Evolutionary conservation across 345 rosid species (phyloP), one percentile per base, ranked within the genome.

Genomic region (Erysimum cheiranthoides): DNA sequence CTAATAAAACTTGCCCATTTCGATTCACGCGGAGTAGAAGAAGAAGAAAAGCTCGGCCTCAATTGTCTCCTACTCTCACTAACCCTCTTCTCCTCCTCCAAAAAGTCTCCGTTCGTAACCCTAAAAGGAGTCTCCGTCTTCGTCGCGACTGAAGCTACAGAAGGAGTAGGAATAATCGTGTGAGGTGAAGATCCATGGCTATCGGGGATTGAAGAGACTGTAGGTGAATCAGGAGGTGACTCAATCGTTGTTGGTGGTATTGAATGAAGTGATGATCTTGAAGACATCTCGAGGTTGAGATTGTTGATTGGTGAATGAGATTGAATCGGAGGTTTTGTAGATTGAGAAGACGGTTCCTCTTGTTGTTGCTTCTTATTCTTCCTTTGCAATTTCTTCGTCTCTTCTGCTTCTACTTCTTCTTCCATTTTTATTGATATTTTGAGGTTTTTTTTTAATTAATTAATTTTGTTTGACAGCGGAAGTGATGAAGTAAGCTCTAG

Each of bases 1-100:
- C 64, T 87, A 74, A 85, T 56, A 59, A 70, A 68, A 32, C 34
- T 74, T 13, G 81, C 89, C 60, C 84, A 82, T 80, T 79, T 85
- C 9, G 72, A 50, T 71, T 84, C 90, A 80, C 82, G 83, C 58
- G 86, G 62, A 49, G 84, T 59, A 50, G 92, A 52, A 52, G 93
- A 34, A 58, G 62, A 56, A 31, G 60, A 79, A 21, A 84, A 63
- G 73, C 56, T 78, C 46, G 85, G 82, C 70, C 86, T 85, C 66
- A 74, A 10, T 3, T 68, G 84, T 68, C 82, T 70, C 66, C 79
- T 70, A 18, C 77, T 80, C 27, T 69, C 80, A 10, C 82, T 78
- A 3, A 60, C 32, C 46, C 68, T 75, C 73, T 62, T 61, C 68
- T 78, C 79, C 8, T 75, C 82, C 13, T 75, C 82, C 13, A 31